Conservation (phyloP, 2,329 filamentous ascomycete species). For the Fusarium multiceps region DNA sequence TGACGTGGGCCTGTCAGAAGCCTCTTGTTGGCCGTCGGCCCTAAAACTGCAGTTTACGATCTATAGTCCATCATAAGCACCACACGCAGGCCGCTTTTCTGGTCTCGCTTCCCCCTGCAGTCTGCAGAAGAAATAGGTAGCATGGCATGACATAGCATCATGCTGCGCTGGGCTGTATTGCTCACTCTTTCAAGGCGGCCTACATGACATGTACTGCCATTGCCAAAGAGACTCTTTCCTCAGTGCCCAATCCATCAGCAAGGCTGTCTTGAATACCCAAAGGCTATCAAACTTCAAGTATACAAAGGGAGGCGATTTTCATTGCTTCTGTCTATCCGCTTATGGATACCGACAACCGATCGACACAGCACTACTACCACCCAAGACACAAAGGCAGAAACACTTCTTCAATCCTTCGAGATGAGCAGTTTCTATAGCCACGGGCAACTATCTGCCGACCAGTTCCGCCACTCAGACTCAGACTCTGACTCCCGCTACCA, state of each 20-base stretch:
- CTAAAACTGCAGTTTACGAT: slow-evolving; percentile 12
- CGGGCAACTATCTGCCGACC: slow-evolving; percentile 30
- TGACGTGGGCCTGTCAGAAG: slow-evolving; percentile 28
- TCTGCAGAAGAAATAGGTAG: slow-evolving; percentile 1
- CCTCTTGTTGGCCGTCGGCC: slow-evolving; percentile 23
- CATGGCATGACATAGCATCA: slow-evolving; percentile 3
- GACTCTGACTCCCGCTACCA: slow-evolving; percentile 35
- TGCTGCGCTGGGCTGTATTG: slow-evolving; percentile 1
- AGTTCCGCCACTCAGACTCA: slow-evolving; percentile 36
- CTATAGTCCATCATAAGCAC: slow-evolving; percentile 28
- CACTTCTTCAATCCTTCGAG: slow-evolving; percentile 25
- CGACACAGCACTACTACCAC: slow-evolving; percentile 38
- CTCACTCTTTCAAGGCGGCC: slow-evolving; percentile 16
- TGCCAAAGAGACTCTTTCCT: not conserved
- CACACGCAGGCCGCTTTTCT: slow-evolving; percentile 20
- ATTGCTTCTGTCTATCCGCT: slow-evolving; percentile 36
- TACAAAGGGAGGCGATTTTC: slow-evolving; percentile 28
- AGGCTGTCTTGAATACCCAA: slow-evolving; percentile 13
- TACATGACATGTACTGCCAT: not conserved
- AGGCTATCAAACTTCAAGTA: not conserved
- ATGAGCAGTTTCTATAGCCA: slow-evolving; percentile 32
- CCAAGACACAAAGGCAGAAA: slow-evolving; percentile 8
- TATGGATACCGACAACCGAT: slow-evolving; percentile 40
- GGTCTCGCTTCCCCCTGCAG: slow-evolving; percentile 17
- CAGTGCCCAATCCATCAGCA: slow-evolving; percentile 17